Base-by-base conservation (phyloP, 139 green algal genomes). In the Choricystis sp. region DNA sequence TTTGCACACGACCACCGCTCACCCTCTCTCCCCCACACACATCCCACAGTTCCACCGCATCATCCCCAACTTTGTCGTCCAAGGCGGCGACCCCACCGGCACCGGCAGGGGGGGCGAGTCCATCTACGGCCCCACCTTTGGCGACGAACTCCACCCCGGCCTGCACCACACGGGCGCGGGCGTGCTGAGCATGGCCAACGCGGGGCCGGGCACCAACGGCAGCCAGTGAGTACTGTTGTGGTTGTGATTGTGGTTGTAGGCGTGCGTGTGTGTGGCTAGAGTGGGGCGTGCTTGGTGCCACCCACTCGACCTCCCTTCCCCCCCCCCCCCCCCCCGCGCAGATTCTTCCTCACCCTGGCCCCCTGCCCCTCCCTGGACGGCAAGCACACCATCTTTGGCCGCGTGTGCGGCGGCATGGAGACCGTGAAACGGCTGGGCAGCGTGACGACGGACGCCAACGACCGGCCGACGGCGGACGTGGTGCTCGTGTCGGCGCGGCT, bases 31-130 rank as follows among this genome's bases (percentile, higher is more conserved):
- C 14, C 2, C n/a, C 31, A n/a, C 26, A 24, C 58, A 31, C 64
- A 21, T n/a, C 4, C 19, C 9, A 5, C 66, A 74, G 64, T 87
- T 90, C 62, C 84, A 91, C 56, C 65, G 84, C 22, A 79, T 91
- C 64, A 90, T 91, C 26, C 57, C 80, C 56, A 88, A 94, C 68
- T 97, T 97, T 72, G 95, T 97, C 89, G 84, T 94, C 9, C 86
- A 94, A 71, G 78, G 90, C 9, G 92, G 92, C 30, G 92, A 98
- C 65, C 92, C 92, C 9, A 96, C 90, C 0, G 92, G 90, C 49
- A 97, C 86, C 2, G 92, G 92, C 3, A 78, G 72, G 20, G 91
- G 89, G 28, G 91, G 91, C 16, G 78, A 90, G 59, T 94, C 76
- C 61, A 94, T 96, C 24, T 98, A 82, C 49, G 86, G 85, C 19